Base-by-base conservation (phyloP, 139 green algal species). In the Picochlorum sp. region DNA sequence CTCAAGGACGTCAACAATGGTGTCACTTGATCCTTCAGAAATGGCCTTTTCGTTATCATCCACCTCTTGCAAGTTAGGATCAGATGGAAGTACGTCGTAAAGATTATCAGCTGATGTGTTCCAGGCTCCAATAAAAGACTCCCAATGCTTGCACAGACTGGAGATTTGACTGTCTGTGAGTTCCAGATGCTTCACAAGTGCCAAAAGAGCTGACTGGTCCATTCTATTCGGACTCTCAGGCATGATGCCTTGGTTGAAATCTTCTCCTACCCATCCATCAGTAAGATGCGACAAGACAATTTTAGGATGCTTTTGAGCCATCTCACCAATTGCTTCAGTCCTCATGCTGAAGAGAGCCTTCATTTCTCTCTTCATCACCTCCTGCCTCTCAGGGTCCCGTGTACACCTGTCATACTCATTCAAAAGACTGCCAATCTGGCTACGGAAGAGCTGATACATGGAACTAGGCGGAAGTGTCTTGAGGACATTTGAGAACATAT, bases 201-300 rank as follows among this genome's bases (percentile, higher is more conserved):
- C 5, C 18, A 21, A n/a, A n/a, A 52, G 18, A n/a, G 47, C 18
- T 24, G 47, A n/a, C 16, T n/a, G 18, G 18, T 52, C 47, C 9
- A 52, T 18, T 52, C 10, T 52, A 2, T 2, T 24, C 8, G 47
- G 47, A n/a, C 6, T n/a, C 6, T 20, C 10, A 52, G 47, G 47
- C 16, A 52, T 20, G 5, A 52, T 52, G 7, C 47, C 47, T 8
- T 52, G 16, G 15, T 52, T 20, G 6, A 52, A 52, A 52, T n/a
- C 15, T 20, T 2, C 47, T 52, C 47, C 47, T 9, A 52, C 47
- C 47, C 47, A 52, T n/a, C 47, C 47, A 52, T 52, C 47, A 7
- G 18, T 20, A n/a, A 52, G 47, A 52, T 52, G 47, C 47, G 47
- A 52, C 47, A 52, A 52, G 16, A 52, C 47, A 21, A 52, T n/a